Evolutionary conservation across 2,329 filamentous ascomycete genomes (phyloP).

Genomic region (Scedosporium apiospermum): DNA sequence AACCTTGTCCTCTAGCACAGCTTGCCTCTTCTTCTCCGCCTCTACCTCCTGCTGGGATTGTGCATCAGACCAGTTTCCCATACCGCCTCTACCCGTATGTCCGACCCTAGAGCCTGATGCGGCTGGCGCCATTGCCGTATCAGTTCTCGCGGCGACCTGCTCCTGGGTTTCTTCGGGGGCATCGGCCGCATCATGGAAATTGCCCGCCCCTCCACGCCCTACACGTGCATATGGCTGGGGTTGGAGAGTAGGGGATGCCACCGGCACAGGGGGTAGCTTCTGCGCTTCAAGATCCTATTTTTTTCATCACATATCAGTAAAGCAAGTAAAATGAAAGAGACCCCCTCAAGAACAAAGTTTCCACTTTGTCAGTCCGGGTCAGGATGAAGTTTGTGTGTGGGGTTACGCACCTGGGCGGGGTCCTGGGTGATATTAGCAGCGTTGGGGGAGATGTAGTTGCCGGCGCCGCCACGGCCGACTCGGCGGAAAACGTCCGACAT

Average conservation of each 20-base stretch:
- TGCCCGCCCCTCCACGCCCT: constrained; percentile 55
- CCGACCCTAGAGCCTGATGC: constrained; percentile 12
- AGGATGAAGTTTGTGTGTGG: constrained; percentile 7
- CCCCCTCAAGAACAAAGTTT: too few relatives aligned
- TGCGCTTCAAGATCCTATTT: not conserved
- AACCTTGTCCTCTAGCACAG: constrained; percentile 26
- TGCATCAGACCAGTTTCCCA: constrained; percentile 36
- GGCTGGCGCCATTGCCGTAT: constrained; percentile 23
- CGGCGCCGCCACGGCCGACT: constrained; percentile 53
- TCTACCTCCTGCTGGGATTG: constrained; percentile 6
- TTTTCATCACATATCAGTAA: not conserved
- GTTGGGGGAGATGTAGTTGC: constrained; percentile 41
- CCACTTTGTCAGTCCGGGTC: constrained; percentile 27
- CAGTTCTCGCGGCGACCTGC: constrained; percentile 23
- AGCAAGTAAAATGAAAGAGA: constrained; percentile 10
- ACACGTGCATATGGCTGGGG: constrained; percentile 28
- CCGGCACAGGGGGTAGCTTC: constrained; percentile 13
- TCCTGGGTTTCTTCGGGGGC: constrained; percentile 19
- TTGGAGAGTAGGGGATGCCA: constrained; percentile 16
- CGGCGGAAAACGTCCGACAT: constrained; percentile 35
- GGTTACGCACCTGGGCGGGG: constrained; percentile 6
- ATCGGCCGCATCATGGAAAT: constrained; percentile 36
- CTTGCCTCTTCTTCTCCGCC: constrained; percentile 18
- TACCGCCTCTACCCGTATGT: constrained; percentile 36
- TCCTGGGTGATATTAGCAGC: not conserved